Base-by-base conservation (phyloP, 23 red algal species). In the Agarophyton chilense region DNA sequence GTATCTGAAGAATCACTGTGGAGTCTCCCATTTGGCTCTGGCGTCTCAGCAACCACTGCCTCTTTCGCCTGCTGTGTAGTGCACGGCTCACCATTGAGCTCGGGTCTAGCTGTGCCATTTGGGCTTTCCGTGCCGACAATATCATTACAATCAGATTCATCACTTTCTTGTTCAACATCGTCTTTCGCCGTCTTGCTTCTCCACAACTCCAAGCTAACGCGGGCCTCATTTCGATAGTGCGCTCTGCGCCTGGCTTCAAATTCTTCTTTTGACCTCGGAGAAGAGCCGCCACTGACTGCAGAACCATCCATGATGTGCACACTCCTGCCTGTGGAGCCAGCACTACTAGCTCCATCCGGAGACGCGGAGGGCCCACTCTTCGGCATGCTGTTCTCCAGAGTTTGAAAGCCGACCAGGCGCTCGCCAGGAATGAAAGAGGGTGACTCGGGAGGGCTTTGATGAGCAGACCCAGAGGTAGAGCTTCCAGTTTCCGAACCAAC, bases 351-450 rank as follows among this genome's bases (percentile, higher is more conserved):
- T 18, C 82, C 82, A 60, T 84, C 77, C 35, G 77, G 50, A 22
- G 77, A 57, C 2, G 26, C 21, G 33, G 51, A 41, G 26, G 82
- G 63, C 29, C 28, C 41, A 35, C 24, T 39, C 35, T 61, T 55
- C 40, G 51, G 50, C 41, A 87, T 87, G 35, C 62, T 72, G 63
- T 68, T 55, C 55, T 90, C 86, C 31, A 90, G 54, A 12, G 70
- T 35, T 62, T 71, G 52, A 90, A 90, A 90, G 10, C 86, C 86
- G 72, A 90, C 86, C 1, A 90, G 56, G 10, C 62, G 70, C 24
- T 90, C 86, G 50, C 86, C 55, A 22, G 72, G 70, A 43, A 90
- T 78, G 73, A 90, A 90, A 16, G 68, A 62, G 0, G 86, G 86
- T 14, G 72, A 78, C 51, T 79, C 86, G 14, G 86, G 86, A 31